phyloP scores from a whole-genome alignment of 2,329 filamentous ascomycete genomes.

The Cercospora sp. region DNA sequence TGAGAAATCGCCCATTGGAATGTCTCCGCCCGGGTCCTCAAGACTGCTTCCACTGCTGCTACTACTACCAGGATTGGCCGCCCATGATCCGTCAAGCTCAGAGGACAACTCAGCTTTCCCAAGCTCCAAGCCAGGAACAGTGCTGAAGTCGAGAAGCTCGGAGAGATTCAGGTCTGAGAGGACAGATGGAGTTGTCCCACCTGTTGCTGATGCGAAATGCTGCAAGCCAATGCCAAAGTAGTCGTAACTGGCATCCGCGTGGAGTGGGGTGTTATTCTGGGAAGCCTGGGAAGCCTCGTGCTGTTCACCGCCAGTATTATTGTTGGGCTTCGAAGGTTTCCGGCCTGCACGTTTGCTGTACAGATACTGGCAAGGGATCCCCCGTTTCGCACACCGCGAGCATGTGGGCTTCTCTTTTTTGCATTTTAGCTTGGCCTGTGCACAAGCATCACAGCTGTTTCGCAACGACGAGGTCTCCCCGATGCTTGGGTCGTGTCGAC shows the following conservation, averaged over 20 bases:
- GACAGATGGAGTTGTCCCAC: neutral
- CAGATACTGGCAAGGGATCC: neutral
- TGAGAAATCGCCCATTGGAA: neutral
- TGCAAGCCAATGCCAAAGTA: neutral
- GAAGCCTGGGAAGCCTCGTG: neutral
- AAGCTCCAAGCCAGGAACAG: neutral
- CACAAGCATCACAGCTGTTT: neutral
- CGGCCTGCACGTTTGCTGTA: neutral
- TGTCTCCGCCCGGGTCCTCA: neutral
- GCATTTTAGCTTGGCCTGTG: neutral
- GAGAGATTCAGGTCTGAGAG: neutral
- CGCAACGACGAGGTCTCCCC: slow-evolving; percentile 5
- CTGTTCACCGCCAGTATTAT: neutral
- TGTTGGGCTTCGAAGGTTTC: neutral
- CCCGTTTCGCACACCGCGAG: neutral
- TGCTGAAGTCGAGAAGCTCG: neutral
- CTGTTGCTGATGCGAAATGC: neutral
- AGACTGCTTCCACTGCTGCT: neutral
- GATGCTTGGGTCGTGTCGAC: neutral
- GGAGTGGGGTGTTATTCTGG: neutral
- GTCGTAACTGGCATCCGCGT: neutral
- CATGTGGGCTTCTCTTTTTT: neutral
- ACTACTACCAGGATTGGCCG: neutral
- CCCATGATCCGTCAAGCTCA: neutral
- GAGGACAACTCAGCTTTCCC: neutral